phyloP scores from a whole-genome alignment of 208 protist genomes.

The Trypanosoma scelopori region DNA sequence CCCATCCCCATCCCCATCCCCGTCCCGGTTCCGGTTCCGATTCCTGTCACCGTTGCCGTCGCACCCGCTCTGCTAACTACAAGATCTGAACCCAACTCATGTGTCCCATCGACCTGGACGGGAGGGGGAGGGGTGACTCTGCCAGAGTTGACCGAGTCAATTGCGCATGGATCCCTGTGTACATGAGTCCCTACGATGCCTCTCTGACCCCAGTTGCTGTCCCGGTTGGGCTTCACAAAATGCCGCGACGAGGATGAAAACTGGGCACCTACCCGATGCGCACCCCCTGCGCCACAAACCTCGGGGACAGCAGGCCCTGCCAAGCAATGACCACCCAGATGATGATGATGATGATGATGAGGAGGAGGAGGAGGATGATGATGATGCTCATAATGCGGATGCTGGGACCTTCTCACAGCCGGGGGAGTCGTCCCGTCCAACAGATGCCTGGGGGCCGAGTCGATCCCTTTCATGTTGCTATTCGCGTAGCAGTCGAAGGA shows the following conservation, averaged over 20 bases:
- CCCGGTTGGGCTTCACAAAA: not conserved
- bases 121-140: not conserved
- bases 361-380: too few relatives aligned
- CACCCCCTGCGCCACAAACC: not conserved
- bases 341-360: not conserved
- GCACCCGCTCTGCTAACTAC: not conserved
- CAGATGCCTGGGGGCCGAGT: not conserved
- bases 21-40: too few relatives aligned
- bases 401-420: not conserved
- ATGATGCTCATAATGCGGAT: not conserved
- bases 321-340: not conserved
- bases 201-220: not conserved
- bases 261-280: not conserved
- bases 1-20: not conserved
- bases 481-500: not conserved
- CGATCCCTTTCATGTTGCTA: not conserved
- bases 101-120: not conserved
- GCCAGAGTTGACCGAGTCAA: not conserved
- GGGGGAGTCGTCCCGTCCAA: not conserved
- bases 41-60: not conserved
- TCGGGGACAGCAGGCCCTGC: not conserved
- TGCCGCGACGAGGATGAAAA: not conserved
- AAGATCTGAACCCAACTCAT: not conserved
- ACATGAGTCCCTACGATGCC: not conserved
- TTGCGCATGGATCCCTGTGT: slow-evolving; percentile 4